Percentiles rank a stretch among this genome's conserved stretches.
Evolutionary conservation across 2,329 filamentous ascomycete species (phyloP).

Genomic region (Cryoendolithus antarcticus): DNA sequence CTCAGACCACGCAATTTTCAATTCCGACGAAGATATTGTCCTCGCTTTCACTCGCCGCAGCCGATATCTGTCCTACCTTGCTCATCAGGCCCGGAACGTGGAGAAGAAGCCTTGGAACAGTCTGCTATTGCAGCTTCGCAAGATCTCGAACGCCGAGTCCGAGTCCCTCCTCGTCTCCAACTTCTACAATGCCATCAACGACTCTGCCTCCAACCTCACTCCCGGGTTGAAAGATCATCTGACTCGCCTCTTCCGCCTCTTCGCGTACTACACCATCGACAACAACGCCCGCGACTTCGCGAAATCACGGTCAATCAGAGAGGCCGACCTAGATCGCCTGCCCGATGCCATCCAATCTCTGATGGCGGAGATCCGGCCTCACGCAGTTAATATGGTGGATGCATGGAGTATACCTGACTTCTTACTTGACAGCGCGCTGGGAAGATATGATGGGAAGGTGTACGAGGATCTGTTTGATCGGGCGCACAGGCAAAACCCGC

Average conservation of each 20-base stretch:
- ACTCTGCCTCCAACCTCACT: constrained; percentile 15
- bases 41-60: constrained; percentile 34
- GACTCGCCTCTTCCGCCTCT: constrained; percentile 34
- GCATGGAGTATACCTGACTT: constrained; percentile 42
- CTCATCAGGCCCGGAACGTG: constrained; percentile 32
- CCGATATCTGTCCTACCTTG: constrained; percentile 30
- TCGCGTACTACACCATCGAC: constrained; percentile 37
- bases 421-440: constrained; percentile 39
- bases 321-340: constrained; percentile 30
- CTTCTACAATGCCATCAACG: constrained; percentile 30
- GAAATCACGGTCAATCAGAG: constrained; percentile 30
- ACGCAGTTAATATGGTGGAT: constrained; percentile 41
- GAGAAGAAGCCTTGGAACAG: constrained; percentile 37
- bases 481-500: constrained; percentile 39
- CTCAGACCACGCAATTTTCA: constrained; percentile 19
- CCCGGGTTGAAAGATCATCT: constrained; percentile 23
- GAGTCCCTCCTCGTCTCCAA: constrained; percentile 37
- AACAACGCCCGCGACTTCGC: constrained; percentile 33
- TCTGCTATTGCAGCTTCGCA: constrained; percentile 31
- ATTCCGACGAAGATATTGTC: constrained; percentile 29
- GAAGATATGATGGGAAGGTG: constrained; percentile 39
- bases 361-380: constrained; percentile 37
- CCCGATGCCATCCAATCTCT: constrained; percentile 31
- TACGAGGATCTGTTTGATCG: constrained; percentile 42
- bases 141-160: constrained; percentile 34